Base-by-base conservation (phyloP, 1,284 basidiomycete genomes). In the Ganoderma resinaceum region DNA sequence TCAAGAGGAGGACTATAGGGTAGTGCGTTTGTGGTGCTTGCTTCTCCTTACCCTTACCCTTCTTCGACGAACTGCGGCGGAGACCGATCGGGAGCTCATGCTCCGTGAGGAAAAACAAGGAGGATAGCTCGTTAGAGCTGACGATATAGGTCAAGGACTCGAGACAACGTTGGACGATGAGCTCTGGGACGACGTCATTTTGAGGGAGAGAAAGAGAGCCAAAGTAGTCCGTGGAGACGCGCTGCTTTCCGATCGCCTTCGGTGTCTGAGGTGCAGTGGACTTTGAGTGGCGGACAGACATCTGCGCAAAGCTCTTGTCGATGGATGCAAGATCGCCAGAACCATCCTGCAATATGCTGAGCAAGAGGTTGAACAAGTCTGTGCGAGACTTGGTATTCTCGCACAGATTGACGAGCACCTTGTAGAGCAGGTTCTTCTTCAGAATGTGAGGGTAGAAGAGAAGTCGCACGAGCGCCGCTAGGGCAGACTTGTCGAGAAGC, bases 401-500 rank as follows among this genome's bases (percentile, higher is more conserved):
- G 80, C 96, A 99, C 5, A 99, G 85, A 78, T 99, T 97, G 72
- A 95, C 92, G 35, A 99, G 89, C 2, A 99, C 93, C 78, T 94
- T 94, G 81, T 96, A 94, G 26, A 99, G 86, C 29, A 93, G 83
- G 49, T 89, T 93, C 82, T 96, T 95, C 80, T 91, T 91, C 70
- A 95, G 84, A 52, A 96, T 91, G 75, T 98, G 94, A 7, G 97
- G 98, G 87, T 97, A 98, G 87, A 99, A 99, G 26, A 99, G 88
- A 9, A 99, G 87, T 40, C 97, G 92, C 40, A 99, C 91, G 8
- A 99, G 89, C 29, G 95, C 91, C 1, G 97, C 94, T 61, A 99
- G 89, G 7, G 96, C 95, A 23, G 89, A 82, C 77, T 95, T 97
- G 79, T 99, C 98, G 43, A 99, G 87, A 3, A 99, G 87, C 76